Base-by-base conservation (phyloP, 345 rosid species). In the Brassica juncea region DNA sequence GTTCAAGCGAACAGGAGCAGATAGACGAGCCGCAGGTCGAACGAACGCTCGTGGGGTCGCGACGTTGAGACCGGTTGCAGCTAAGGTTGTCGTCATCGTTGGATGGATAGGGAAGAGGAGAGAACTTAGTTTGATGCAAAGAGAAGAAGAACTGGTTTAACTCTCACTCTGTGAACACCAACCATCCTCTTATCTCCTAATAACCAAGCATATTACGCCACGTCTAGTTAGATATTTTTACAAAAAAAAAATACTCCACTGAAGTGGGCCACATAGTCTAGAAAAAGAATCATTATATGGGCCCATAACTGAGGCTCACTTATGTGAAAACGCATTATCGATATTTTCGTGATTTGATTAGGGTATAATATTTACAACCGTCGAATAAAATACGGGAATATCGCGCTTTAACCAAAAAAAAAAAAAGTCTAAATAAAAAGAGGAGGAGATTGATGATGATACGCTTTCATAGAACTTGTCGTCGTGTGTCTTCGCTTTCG, bases 21-120 rank as follows among this genome's bases (percentile, higher is more conserved):
- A 74, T 19, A 67, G 73, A 58, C 75, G 72, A 64, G 76, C 86
- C 78, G 12, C 49, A 15, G 81, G 82, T n/a, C 75, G 81, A 72
- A 84, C 67, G 3, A 84, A 5, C 52, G 77, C 81, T 71, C 85
- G 79, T 8, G 93, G 88, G 52, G 83, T 75, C 2, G 87, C 82
- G 73, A 90, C 65, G 83, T 72, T 89, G 19, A 87, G 76, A 71
- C 91, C 77, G 5, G 70, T 12, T 66, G 82, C 77, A 8, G 86
- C 73, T 31, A 90, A 64, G 21, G 90, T 82, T 68, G 97, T 86
- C 97, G 97, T 86, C 97, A 90, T 92, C 28, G 30, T 71, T 44
- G 70, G 59, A n/a, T n/a, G n/a, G n/a, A n/a, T n/a, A n/a, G n/a
- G n/a, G n/a, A n/a, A n/a, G n/a, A n/a, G 49, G 39, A 75, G 54